phyloP scores from a whole-genome alignment of 2,329 filamentous ascomycete species.

The Emmonsiellopsis sp. region DNA sequence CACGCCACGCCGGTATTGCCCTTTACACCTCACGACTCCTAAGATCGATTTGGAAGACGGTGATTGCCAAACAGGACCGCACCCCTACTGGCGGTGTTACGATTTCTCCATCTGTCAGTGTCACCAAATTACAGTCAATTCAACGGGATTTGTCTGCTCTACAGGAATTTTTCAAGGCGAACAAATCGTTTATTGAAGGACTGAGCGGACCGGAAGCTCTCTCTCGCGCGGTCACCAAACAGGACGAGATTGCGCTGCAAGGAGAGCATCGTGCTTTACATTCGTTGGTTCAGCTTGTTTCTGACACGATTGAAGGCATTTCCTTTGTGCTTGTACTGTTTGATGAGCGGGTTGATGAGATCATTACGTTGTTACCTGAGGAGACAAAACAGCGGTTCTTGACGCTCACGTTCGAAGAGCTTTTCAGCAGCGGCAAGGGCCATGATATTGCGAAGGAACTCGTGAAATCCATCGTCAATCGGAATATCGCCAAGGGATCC shows the following conservation, averaged over 20 bases:
- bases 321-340: slow-evolving; percentile 93
- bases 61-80: slow-evolving; percentile 53
- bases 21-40: slow-evolving; percentile 84
- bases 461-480: slow-evolving; percentile 95
- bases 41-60: slow-evolving; percentile 76
- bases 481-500: slow-evolving; percentile 91
- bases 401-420: slow-evolving; percentile 73
- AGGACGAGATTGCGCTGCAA: slow-evolving; percentile 86
- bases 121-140: slow-evolving; percentile 61
- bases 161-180: slow-evolving; percentile 73
- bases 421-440: slow-evolving; percentile 72
- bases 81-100: slow-evolving; percentile 52
- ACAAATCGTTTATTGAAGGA: slow-evolving; percentile 86
- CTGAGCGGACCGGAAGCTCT: slow-evolving; percentile 83
- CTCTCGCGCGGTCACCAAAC: slow-evolving; percentile 66
- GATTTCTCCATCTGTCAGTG: slow-evolving; percentile 58
- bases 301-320: slow-evolving; percentile 89
- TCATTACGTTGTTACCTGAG: slow-evolving; percentile 67
- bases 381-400: slow-evolving; percentile 59
- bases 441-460: slow-evolving; percentile 87
- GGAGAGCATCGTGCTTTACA: slow-evolving; percentile 90
- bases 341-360: slow-evolving; percentile 85
- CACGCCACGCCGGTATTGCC: slow-evolving; percentile 78
- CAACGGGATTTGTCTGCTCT: slow-evolving; percentile 75
- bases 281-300: slow-evolving; percentile 74